A percentile compares a stretch with the other conserved stretches of the same genome.
These are phyloP conservation scores for Amanita rimosa DNA, from an alignment of 768 basidiomycete genomes.

Conservation along the genomic window DNA sequence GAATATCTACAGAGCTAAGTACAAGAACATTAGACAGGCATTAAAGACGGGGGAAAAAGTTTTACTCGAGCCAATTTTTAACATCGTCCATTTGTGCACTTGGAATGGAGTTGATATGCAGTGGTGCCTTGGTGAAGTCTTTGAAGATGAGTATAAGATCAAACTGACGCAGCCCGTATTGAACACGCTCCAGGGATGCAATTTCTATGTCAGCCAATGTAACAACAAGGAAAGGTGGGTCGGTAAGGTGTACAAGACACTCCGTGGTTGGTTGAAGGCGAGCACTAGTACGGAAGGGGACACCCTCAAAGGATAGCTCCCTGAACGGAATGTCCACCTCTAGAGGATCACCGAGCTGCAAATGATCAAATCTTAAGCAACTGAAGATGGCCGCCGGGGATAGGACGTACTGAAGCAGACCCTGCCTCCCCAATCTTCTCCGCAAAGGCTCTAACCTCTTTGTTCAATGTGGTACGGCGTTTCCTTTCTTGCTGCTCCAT, in stretches of 20 bases:
- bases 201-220: slow-evolving; percentile 94
- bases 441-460: slow-evolving; percentile 88
- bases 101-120: slow-evolving; percentile 96
- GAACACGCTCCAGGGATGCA: slow-evolving; percentile 92
- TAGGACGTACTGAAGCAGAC: slow-evolving; percentile 50
- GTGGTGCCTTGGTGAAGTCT: slow-evolving; percentile 84
- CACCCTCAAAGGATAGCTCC: slow-evolving; percentile 94
- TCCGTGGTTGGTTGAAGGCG: slow-evolving; percentile 94
- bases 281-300: slow-evolving; percentile 91
- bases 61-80: slow-evolving; percentile 98
- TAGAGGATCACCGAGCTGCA: slow-evolving; percentile 61
- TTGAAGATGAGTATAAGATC: slow-evolving; percentile 96
- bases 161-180: slow-evolving; percentile 93
- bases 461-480: slow-evolving; percentile 81
- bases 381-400: not conserved
- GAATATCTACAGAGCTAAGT: slow-evolving; percentile 90
- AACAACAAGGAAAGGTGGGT: slow-evolving; percentile 92
- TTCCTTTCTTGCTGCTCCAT: slow-evolving; percentile 96
- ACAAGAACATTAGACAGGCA: not conserved
- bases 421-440: slow-evolving; percentile 86
- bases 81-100: slow-evolving; percentile 88
- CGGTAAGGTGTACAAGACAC: slow-evolving; percentile 90
- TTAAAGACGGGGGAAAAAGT: slow-evolving; percentile 8
- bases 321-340: slow-evolving; percentile 97
- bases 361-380: slow-evolving; percentile 1